A percentile compares a stretch with the other conserved stretches of the same genome.
Evolutionary conservation across 2,329 filamentous ascomycete genomes (phyloP).

Genomic region (Xylaria sp.): DNA sequence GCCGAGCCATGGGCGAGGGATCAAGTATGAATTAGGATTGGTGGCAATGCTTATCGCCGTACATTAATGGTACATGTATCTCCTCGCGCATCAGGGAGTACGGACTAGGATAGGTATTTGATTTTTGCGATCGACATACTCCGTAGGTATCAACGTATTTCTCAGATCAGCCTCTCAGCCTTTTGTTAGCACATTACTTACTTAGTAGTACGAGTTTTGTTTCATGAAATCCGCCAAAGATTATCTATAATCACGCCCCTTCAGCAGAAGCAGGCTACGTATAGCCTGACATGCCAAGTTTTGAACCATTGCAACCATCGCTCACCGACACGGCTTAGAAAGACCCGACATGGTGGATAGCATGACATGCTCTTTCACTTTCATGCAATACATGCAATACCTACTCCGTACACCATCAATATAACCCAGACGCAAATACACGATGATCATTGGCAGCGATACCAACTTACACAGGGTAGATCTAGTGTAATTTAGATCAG

Average conservation of each 20-base stretch:
- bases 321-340: slow-evolving; percentile 22
- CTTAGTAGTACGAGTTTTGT: not conserved
- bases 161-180: slow-evolving; percentile 30
- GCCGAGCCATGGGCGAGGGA: slow-evolving; percentile 21
- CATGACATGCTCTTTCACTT: slow-evolving; percentile 5
- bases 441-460: not conserved
- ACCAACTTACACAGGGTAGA: not conserved
- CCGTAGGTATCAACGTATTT: not conserved
- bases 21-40: slow-evolving; percentile 18
- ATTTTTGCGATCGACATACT: slow-evolving; percentile 18
- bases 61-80: slow-evolving; percentile 1
- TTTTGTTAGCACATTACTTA: slow-evolving; percentile 1
- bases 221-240: not conserved
- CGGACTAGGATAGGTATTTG: slow-evolving; percentile 27
- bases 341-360: slow-evolving; percentile 11
- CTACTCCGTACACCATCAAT: slow-evolving; percentile 9
- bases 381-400: slow-evolving; percentile 2
- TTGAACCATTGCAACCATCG: slow-evolving; percentile 8
- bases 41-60: slow-evolving; percentile 23
- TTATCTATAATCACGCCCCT: not conserved
- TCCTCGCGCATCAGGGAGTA: not conserved
- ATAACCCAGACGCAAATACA: not conserved
- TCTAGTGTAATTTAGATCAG: not conserved
- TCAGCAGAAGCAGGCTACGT: not conserved
- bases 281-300: not conserved